These are phyloP conservation scores for Sporothrix pallida DNA, from an alignment of 2,329 filamentous ascomycete species.

Conservation along the genomic window DNA sequence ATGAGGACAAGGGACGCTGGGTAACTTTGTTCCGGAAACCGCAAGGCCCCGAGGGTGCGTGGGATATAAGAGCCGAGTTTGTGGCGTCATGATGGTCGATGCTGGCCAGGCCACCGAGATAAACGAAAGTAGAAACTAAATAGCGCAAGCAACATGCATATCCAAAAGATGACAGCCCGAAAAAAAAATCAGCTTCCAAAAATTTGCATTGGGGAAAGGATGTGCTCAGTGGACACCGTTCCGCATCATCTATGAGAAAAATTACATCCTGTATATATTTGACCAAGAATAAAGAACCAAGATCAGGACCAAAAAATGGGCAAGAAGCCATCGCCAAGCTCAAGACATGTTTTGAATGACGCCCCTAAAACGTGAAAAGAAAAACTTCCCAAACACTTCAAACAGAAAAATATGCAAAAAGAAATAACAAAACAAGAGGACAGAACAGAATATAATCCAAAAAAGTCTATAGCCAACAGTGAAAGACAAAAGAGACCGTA, in stretches of 20 bases:
- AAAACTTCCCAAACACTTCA: background rate
- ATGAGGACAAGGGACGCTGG: constrained; percentile 44
- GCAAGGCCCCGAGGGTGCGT: constrained; percentile 41
- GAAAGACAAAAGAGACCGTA: background rate
- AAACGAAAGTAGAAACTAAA: background rate
- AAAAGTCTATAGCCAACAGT: constrained; percentile 11
- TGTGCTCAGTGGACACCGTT: background rate
- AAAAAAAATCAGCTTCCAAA: background rate
- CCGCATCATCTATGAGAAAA: background rate
- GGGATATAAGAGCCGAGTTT: constrained; percentile 44
- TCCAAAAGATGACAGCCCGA: background rate
- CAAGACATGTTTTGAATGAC: constrained; percentile 19
- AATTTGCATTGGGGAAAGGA: background rate
- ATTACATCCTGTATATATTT: constrained; percentile 11
- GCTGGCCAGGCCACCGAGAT: background rate
- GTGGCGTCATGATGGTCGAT: constrained; percentile 30
- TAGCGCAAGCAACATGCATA: background rate
- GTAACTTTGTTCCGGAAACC: constrained; percentile 45
- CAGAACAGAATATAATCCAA: constrained; percentile 6
- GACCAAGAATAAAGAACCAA: constrained; percentile 12
- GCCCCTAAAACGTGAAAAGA: constrained; percentile 6
- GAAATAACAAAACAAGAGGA: background rate
- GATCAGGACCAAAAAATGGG: background rate
- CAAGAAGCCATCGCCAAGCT: constrained; percentile 18
- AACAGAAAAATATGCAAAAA: background rate